These are phyloP conservation scores for Podila verticillata DNA, from an alignment of 192 early-diverging fungal species.

Conservation along the genomic window DNA sequence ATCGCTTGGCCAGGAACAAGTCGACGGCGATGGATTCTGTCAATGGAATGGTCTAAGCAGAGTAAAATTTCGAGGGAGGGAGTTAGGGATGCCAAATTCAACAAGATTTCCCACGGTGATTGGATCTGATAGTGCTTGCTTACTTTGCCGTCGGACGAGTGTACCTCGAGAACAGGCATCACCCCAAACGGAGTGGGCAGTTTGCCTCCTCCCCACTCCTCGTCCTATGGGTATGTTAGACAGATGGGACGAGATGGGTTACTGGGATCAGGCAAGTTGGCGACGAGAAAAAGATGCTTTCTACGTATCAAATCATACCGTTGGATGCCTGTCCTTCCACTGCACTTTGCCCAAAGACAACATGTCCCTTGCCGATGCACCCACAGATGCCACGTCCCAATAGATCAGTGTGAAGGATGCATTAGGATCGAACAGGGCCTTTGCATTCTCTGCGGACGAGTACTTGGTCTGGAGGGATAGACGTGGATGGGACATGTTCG, in stretches of 20 bases:
- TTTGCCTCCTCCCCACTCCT: too few species aligned
- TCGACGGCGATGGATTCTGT: constrained; percentile 17
- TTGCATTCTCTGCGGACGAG: not conserved
- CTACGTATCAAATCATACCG: not conserved
- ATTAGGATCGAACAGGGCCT: not conserved
- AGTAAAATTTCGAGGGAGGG: too few species aligned
- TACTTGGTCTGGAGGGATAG: not conserved
- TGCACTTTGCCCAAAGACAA: not conserved
- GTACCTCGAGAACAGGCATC: too few species aligned
- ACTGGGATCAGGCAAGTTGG: too few species aligned
- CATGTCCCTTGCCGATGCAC: not conserved
- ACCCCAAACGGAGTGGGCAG: too few species aligned
- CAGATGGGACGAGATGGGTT: too few species aligned
- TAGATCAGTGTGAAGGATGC: not conserved
- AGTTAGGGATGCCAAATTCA: too few species aligned
- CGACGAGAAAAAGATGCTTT: too few species aligned
- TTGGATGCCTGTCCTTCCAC: not conserved
- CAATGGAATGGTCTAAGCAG: not conserved
- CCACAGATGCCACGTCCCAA: not conserved
- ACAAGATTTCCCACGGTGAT: not conserved
- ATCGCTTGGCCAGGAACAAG: constrained; percentile 24
- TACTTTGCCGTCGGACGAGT: too few species aligned
- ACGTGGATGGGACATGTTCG: too few species aligned
- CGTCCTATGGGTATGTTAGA: too few species aligned
- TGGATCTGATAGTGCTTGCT: too few species aligned